Base-by-base conservation (phyloP, 345 rosid genomes). In the Arabidopsis arenosa region DNA sequence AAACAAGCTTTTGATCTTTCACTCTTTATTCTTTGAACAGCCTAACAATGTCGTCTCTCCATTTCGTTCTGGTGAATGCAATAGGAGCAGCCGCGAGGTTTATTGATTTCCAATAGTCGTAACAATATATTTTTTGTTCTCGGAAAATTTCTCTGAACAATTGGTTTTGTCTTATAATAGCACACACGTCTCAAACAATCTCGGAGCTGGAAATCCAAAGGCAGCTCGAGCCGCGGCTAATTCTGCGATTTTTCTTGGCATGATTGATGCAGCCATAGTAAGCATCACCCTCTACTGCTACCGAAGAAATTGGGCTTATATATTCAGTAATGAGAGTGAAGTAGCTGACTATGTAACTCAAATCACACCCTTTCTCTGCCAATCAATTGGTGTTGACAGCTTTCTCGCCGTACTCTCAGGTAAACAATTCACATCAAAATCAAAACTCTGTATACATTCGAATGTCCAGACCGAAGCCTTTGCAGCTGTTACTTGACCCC, bases 71-170 rank as follows among this genome's bases (percentile, higher is more conserved):
- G 18, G 83, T 81, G 51, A 80, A 44, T 49, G 92, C 85, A 26
- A 51, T 88, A 47, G 84, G 85, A 70, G 86, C 88, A 49, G 77
- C 85, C 2, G 89, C 84, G 13, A 88, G 93, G 93, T 88, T 68
- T 8, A 23, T 41, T 10, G 4, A 15, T 43, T 62, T 35, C 17
- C 9, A 9, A 12, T 30, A 35, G 21, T 18, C 21, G 21, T 18
- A 63, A 23, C 15, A 71, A 15, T 47, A 4, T 9, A 3, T n/a
- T 41, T 21, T 40, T 8, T 47, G 13, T 41, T 43, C 40, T 32
- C 7, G 21, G 35, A 39, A 41, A 5, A 37, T 40, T 49, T 40
- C 8, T 56, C 7, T 49, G 6, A 51, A 28, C 28, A 11, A 6
- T 21, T 32, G 28, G 28, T 12, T 12, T 17, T 44, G 1, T 32